These are phyloP conservation scores for Coniochaeta sp. DNA, from an alignment of 2,329 filamentous ascomycete species.

Conservation along the genomic window DNA sequence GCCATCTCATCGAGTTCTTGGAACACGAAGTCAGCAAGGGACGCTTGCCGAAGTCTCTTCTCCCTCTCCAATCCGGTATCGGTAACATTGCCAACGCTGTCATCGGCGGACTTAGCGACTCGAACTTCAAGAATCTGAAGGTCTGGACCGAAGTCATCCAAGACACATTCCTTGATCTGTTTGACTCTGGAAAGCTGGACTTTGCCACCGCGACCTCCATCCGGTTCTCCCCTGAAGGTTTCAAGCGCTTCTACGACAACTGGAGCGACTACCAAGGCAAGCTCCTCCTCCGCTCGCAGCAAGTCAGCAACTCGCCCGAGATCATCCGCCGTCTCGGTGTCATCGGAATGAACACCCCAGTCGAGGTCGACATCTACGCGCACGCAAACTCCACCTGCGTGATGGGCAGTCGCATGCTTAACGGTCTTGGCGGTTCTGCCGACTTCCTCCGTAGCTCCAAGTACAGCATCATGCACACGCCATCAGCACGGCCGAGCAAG, in stretches of 20 bases:
- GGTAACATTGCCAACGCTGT: constrained; percentile 93
- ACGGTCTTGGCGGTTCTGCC: constrained; percentile 73
- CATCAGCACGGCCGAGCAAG: constrained; percentile 72
- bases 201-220: constrained; percentile 87
- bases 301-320: constrained; percentile 83
- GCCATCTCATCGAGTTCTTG: constrained; percentile 72
- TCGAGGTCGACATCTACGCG: constrained; percentile 91
- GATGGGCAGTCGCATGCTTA: constrained; percentile 81
- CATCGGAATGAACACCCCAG: constrained; percentile 92
- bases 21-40: constrained; percentile 77
- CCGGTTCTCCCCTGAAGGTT: constrained; percentile 84
- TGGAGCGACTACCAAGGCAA: constrained; percentile 76
- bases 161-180: constrained; percentile 87
- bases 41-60: constrained; percentile 66
- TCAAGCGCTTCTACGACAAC: constrained; percentile 82
- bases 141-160: constrained; percentile 94
- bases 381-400: constrained; percentile 89
- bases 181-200: constrained; percentile 79
- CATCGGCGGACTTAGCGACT: constrained; percentile 71
- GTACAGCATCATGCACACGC: constrained; percentile 92
- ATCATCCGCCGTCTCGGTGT: constrained; percentile 82
- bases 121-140: constrained; percentile 79
- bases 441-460: constrained; percentile 75
- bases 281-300: constrained; percentile 78
- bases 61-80: constrained; percentile 81